Evolutionary conservation across 2,329 filamentous ascomycete species (phyloP).

Genomic region (Claviceps sp.): DNA sequence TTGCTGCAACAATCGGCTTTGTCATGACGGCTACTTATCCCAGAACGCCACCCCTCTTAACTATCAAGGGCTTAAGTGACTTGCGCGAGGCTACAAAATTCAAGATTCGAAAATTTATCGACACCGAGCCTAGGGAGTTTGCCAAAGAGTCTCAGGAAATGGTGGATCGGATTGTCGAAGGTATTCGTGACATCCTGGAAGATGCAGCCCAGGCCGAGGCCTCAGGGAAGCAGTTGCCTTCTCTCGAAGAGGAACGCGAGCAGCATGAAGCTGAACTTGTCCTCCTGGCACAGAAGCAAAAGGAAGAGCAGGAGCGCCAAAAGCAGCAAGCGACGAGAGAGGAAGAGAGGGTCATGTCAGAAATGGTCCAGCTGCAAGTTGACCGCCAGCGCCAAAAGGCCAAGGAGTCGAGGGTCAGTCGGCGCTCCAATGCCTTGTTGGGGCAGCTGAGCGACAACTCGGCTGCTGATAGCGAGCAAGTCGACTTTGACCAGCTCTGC

Average conservation of each 20-base stretch:
- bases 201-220: conserved; percentile 71
- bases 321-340: conserved; percentile 46
- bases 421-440: conserved; percentile 28
- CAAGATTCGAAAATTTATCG: conserved; percentile 52
- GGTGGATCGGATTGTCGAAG: conserved; percentile 53
- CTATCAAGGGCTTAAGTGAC: conserved; percentile 48
- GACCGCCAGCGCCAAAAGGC: conserved; percentile 51
- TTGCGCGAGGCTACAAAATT: conserved; percentile 59
- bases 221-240: conserved; percentile 64
- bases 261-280: conserved; percentile 64
- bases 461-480: conserved; percentile 16
- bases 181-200: conserved; percentile 65
- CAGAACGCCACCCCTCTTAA: conserved; percentile 63
- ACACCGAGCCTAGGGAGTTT: conserved; percentile 42
- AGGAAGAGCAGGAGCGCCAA: conserved; percentile 37
- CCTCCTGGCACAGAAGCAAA: conserved; percentile 43
- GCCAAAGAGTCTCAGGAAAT: conserved; percentile 42
- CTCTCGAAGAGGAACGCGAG: conserved; percentile 77
- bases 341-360: conserved; percentile 55
- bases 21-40: conserved; percentile 85
- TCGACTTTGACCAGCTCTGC: conserved; percentile 57
- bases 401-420: conserved; percentile 51
- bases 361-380: conserved; percentile 61
- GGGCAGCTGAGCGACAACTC: conserved; percentile 16
- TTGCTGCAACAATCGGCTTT: conserved; percentile 59